Evolutionary conservation across 768 basidiomycete species (phyloP).

Genomic region (Rickenella mellea): DNA sequence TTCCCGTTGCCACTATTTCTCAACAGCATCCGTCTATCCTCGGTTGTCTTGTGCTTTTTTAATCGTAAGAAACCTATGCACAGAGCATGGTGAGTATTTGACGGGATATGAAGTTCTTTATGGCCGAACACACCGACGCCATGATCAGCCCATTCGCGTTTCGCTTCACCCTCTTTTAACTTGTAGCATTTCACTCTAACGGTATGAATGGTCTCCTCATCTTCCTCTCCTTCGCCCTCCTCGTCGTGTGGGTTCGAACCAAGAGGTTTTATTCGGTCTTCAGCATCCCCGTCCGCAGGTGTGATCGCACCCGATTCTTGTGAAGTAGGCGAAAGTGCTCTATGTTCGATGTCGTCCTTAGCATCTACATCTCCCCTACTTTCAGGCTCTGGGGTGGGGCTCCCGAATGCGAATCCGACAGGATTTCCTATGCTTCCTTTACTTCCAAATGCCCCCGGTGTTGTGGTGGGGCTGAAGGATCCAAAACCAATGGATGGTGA

Average conservation of each 20-base stretch:
- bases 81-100: constrained; percentile 2
- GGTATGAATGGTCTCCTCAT: constrained; percentile 57
- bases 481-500: constrained; percentile 17
- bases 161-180: constrained; percentile 40
- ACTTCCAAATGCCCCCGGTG: too few relatives aligned
- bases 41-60: constrained; percentile 64
- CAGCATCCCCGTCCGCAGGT: constrained; percentile 8
- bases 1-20: constrained; percentile 70
- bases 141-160: constrained; percentile 50
- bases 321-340: not conserved
- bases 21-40: constrained; percentile 50
- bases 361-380: too few relatives aligned
- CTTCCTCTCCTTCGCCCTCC: constrained; percentile 76
- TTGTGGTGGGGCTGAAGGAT: constrained; percentile 16
- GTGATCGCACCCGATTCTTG: not conserved
- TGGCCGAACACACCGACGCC: constrained; percentile 52
- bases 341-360: too few relatives aligned
- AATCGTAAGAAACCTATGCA: constrained; percentile 52
- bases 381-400: constrained; percentile 19
- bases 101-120: too few relatives aligned
- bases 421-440: constrained; percentile 52
- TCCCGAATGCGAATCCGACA: constrained; percentile 52
- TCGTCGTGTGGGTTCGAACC: constrained; percentile 41
- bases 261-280: constrained; percentile 10
- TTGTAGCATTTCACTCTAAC: constrained; percentile 56